These are phyloP conservation scores for Thecaphora frezii DNA, from an alignment of 1,284 basidiomycete genomes.

Conservation along the genomic window DNA sequence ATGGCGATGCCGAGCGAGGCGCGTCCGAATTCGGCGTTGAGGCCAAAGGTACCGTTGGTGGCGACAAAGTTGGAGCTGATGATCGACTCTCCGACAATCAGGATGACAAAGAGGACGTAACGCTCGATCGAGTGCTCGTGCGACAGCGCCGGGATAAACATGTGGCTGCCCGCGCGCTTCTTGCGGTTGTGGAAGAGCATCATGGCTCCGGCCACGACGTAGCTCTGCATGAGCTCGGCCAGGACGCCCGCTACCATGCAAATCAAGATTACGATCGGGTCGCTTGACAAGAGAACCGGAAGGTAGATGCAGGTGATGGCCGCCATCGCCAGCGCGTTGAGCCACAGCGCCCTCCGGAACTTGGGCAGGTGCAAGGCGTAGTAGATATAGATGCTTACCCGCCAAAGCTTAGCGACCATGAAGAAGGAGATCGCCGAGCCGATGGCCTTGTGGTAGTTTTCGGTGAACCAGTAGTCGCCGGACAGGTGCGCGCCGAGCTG, in stretches of 20 bases:
- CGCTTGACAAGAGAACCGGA: conserved; percentile 33
- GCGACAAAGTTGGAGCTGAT: conserved; percentile 36
- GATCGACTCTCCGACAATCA: conserved; percentile 52
- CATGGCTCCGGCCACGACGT: conserved; percentile 31
- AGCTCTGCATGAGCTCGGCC: conserved; percentile 37
- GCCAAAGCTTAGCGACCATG: conserved; percentile 44
- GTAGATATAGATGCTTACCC: conserved; percentile 38
- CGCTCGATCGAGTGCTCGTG: conserved; percentile 51
- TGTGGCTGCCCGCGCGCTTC: conserved; percentile 32
- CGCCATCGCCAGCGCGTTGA: conserved; percentile 29
- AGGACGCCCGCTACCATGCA: conserved; percentile 39
- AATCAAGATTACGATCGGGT: conserved; percentile 27
- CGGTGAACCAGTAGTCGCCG: conserved; percentile 41
- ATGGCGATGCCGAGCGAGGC: conserved; percentile 45
- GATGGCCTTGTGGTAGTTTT: conserved; percentile 36
- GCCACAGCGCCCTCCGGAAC: conserved; percentile 49
- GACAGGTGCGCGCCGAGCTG: conserved; percentile 18
- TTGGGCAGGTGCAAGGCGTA: conserved; percentile 51
- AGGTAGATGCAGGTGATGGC: conserved; percentile 45
- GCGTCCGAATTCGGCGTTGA: conserved; percentile 39
- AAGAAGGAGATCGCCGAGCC: conserved; percentile 48
- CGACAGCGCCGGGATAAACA: conserved; percentile 47
- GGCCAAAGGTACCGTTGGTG: conserved; percentile 16
- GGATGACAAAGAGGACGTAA: conserved; percentile 46
- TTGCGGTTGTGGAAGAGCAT: conserved; percentile 31